Evolutionary conservation across 305 asterid genomes (phyloP).

Genomic region (Petunia hybrid): DNA sequence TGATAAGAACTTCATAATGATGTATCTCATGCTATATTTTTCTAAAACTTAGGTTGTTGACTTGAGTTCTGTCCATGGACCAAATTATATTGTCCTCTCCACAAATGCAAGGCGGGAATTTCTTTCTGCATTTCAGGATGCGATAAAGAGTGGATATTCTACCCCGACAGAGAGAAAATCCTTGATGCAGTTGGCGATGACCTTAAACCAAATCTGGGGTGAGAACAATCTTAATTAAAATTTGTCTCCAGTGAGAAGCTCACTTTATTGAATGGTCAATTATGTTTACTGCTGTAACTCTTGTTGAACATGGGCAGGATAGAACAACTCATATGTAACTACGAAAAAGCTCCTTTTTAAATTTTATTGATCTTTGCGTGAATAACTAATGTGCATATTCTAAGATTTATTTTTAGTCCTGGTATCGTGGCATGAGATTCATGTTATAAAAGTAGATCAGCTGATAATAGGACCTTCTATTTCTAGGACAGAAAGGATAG

Average conservation of each 20-base stretch:
- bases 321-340: not conserved
- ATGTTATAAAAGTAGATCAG: not conserved
- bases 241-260: conserved; percentile 10
- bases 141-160: conserved; percentile 53
- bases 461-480: not conserved
- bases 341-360: not conserved
- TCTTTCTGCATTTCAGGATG: conserved; percentile 71
- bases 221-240: conserved; percentile 38
- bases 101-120: conserved; percentile 71
- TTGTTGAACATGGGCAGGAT: conserved; percentile 1
- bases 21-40: conserved; percentile 30
- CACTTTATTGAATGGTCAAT: not conserved
- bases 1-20: conserved; percentile 24
- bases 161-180: conserved; percentile 72
- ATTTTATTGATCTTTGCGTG: not conserved
- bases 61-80: conserved; percentile 66
- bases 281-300: not conserved
- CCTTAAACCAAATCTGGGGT: conserved; percentile 80
- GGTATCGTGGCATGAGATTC: not conserved
- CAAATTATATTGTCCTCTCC: conserved; percentile 58
- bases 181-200: conserved; percentile 62
- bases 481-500: not conserved
- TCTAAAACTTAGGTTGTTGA: conserved; percentile 67
- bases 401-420: not conserved
- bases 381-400: not conserved